phyloP scores from a whole-genome alignment of 2,329 filamentous ascomycete genomes.

The Trichoderma breve region DNA sequence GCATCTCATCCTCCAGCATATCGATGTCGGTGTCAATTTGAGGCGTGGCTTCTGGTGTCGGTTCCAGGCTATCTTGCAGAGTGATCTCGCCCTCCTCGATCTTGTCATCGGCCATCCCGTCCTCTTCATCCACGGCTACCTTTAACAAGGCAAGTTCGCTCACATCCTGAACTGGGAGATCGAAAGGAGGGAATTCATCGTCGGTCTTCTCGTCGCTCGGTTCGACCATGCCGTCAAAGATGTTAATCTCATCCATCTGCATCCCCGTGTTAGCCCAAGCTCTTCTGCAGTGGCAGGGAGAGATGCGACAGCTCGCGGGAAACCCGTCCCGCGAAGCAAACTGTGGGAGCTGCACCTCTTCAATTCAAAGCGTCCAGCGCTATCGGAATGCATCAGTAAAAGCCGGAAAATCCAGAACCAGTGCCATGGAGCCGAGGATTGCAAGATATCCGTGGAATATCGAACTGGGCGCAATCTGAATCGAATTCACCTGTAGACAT shows the following conservation, averaged over 20 bases:
- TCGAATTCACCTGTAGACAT: conserved; percentile 1
- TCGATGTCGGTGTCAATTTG: not conserved
- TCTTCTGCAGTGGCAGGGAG: not conserved
- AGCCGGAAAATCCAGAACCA: not conserved
- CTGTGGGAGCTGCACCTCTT: not conserved
- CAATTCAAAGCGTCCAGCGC: not conserved
- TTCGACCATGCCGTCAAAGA: conserved; percentile 4
- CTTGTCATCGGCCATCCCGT: not conserved
- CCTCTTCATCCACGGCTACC: not conserved
- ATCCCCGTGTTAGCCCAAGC: not conserved
- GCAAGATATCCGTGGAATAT: not conserved
- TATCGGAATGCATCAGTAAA: not conserved
- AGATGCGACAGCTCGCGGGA: not conserved
- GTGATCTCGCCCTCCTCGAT: not conserved
- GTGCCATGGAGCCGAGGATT: not conserved
- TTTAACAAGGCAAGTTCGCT: not conserved
- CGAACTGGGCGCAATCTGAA: not conserved
- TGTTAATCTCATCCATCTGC: conserved; percentile 23
- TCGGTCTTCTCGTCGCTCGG: not conserved
- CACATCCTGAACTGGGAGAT: not conserved
- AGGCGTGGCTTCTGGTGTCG: not conserved
- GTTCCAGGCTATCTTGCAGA: not conserved
- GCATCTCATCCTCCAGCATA: not conserved
- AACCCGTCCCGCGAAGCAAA: not conserved
- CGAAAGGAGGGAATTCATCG: not conserved